Percentiles rank a stretch among this genome's conserved stretches.
These are phyloP conservation scores for Debaryomyces singareniensis DNA, from an alignment of 1,139 yeast species.

Conservation along the genomic window DNA sequence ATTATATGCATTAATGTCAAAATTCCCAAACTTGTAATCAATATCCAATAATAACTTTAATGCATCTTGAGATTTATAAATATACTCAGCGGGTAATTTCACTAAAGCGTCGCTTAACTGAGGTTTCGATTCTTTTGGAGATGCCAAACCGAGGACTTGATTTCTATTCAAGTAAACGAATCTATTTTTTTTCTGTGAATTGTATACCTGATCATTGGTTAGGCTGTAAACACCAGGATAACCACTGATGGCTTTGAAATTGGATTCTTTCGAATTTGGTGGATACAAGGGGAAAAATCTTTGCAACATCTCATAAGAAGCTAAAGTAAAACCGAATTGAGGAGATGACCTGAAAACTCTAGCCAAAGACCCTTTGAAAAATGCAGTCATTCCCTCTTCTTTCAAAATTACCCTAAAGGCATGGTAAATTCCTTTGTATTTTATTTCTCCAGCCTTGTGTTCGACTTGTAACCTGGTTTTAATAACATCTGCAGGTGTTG, in stretches of 20 bases:
- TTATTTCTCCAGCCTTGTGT: slow-evolving; percentile 68
- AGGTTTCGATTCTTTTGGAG: slow-evolving; percentile 8
- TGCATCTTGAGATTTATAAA: slow-evolving; percentile 57
- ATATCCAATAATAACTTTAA: slow-evolving; percentile 56
- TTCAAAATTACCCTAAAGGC: slow-evolving; percentile 67
- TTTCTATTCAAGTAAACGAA: slow-evolving; percentile 34
- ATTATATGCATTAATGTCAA: slow-evolving; percentile 45
- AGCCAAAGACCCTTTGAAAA: slow-evolving; percentile 96
- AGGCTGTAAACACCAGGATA: slow-evolving; percentile 44
- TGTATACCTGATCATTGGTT: slow-evolving; percentile 42
- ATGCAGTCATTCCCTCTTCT: slow-evolving; percentile 75
- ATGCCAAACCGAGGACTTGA: slow-evolving; percentile 16
- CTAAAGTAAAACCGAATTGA: slow-evolving; percentile 95
- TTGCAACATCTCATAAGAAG: slow-evolving; percentile 83
- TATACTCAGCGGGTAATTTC: slow-evolving; percentile 42
- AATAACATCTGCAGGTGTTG: slow-evolving; percentile 95
- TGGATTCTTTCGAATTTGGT: slow-evolving; percentile 39
- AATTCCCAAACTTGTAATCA: slow-evolving; percentile 56
- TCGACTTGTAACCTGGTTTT: slow-evolving; percentile 93
- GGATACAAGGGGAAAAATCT: slow-evolving; percentile 41
- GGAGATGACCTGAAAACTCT: slow-evolving; percentile 94
- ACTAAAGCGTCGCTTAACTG: slow-evolving; percentile 30
- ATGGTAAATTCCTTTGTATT: slow-evolving; percentile 69
- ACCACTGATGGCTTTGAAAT: slow-evolving; percentile 39
- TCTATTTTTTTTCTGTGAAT: slow-evolving; percentile 28